Conservation (phyloP, 768 basidiomycete species). For the Galerina marginata region DNA sequence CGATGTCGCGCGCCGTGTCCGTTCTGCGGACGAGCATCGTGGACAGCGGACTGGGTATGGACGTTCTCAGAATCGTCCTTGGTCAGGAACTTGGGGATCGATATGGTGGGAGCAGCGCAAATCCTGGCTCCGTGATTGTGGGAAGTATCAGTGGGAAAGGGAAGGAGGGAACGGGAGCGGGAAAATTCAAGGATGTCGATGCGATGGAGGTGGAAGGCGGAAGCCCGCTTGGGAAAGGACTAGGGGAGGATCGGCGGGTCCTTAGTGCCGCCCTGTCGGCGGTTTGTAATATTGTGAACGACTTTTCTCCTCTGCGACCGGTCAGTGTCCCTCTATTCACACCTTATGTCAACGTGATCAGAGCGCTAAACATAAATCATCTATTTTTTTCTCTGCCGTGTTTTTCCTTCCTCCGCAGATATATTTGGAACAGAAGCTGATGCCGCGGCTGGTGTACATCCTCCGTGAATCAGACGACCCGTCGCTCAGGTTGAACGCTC, state of each 20-base stretch:
- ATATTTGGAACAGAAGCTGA: conserved; percentile 69
- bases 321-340: conserved; percentile 50
- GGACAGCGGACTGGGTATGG: conserved; percentile 79
- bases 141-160: conserved; percentile 14
- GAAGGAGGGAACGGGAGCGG: conserved; percentile 13
- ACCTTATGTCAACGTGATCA: not conserved
- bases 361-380: too few species aligned
- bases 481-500: conserved; percentile 64
- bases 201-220: conserved; percentile 16
- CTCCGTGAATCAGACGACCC: conserved; percentile 54
- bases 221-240: not conserved
- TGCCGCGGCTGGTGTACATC: conserved; percentile 67
- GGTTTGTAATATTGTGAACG: conserved; percentile 85
- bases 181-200: conserved; percentile 44
- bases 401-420: conserved; percentile 41
- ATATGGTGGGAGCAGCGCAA: conserved; percentile 15
- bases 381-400: not conserved
- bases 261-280: conserved; percentile 72
- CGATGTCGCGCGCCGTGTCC: conserved; percentile 77
- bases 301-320: conserved; percentile 80
- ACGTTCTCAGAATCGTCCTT: conserved; percentile 60
- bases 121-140: conserved; percentile 9
- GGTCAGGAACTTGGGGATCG: conserved; percentile 27
- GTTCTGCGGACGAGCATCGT: conserved; percentile 85
- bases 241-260: conserved; percentile 73